Percentiles rank a stretch among this genome's conserved stretches.
Evolutionary conservation across 371 early-diverging fungal genomes (phyloP).

Genomic region (Lichtheimia corymbifera): DNA sequence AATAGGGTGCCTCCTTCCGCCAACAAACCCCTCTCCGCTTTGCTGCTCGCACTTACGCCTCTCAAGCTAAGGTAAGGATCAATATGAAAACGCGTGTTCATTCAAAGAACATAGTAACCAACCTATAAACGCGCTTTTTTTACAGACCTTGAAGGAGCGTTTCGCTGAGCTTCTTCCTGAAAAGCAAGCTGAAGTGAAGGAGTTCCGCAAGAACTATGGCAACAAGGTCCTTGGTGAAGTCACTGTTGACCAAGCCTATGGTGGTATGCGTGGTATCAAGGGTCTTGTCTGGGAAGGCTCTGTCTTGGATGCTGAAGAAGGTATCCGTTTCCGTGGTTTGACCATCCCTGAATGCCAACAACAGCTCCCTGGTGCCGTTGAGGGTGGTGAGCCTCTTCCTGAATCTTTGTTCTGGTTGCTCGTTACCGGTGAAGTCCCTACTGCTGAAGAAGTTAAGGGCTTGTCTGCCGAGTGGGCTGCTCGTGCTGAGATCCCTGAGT

Average conservation of each 20-base stretch:
- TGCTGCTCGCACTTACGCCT: constrained; percentile 45
- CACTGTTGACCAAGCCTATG: constrained; percentile 97
- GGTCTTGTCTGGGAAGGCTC: constrained; percentile 98
- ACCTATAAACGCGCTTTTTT: not conserved
- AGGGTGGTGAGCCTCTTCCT: constrained; percentile 93
- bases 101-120: not conserved
- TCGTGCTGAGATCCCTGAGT: constrained; percentile 85
- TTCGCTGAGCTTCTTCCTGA: constrained; percentile 91
- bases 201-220: constrained; percentile 89
- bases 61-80: constrained; percentile 43
- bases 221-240: constrained; percentile 88
- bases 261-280: constrained; percentile 99
- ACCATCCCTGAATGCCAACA: constrained; percentile 97
- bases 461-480: constrained; percentile 97
- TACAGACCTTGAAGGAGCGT: constrained; percentile 87
- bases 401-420: constrained; percentile 98
- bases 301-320: constrained; percentile 97
- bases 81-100: not conserved
- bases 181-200: constrained; percentile 93
- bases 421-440: constrained; percentile 96
- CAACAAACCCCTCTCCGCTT: constrained; percentile 33
- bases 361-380: constrained; percentile 84
- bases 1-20: constrained; percentile 30
- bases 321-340: constrained; percentile 97
- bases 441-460: constrained; percentile 86